These are phyloP conservation scores for Magnaporthiopsis incrustans DNA, from an alignment of 2,329 filamentous ascomycete genomes.

Conservation along the genomic window DNA sequence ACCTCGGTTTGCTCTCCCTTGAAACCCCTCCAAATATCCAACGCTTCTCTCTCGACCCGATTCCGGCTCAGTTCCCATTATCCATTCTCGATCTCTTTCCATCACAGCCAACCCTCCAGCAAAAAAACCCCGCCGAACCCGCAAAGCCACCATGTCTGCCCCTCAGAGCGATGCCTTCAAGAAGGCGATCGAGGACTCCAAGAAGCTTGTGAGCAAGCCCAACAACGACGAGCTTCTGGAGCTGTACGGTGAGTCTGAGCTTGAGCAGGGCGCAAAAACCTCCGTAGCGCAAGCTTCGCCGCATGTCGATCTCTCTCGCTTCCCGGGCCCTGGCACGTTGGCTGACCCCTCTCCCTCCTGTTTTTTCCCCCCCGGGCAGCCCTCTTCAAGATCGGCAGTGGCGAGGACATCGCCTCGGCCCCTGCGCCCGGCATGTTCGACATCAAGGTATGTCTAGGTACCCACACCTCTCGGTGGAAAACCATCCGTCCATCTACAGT, in stretches of 20 bases:
- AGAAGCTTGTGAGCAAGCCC: conserved; percentile 60
- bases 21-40: background rate
- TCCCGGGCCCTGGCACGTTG: background rate
- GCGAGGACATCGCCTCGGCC: conserved; percentile 49
- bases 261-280: background rate
- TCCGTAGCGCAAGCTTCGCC: conserved; percentile 8
- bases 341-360: background rate
- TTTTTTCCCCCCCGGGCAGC: conserved; percentile 25
- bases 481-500: background rate
- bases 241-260: conserved; percentile 43
- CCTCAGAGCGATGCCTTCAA: conserved; percentile 40
- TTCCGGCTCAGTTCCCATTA: background rate
- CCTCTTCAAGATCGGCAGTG: conserved; percentile 50
- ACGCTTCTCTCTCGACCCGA: background rate
- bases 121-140: background rate
- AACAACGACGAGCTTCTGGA: conserved; percentile 56
- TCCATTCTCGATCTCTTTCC: background rate
- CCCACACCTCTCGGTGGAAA: background rate
- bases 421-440: conserved; percentile 60
- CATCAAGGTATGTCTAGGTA: conserved; percentile 44
- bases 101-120: background rate
- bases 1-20: background rate
- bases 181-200: conserved; percentile 53
- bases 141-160: conserved; percentile 28
- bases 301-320: background rate